phyloP scores from a whole-genome alignment of 768 basidiomycete genomes.

The Suillus luteus region DNA sequence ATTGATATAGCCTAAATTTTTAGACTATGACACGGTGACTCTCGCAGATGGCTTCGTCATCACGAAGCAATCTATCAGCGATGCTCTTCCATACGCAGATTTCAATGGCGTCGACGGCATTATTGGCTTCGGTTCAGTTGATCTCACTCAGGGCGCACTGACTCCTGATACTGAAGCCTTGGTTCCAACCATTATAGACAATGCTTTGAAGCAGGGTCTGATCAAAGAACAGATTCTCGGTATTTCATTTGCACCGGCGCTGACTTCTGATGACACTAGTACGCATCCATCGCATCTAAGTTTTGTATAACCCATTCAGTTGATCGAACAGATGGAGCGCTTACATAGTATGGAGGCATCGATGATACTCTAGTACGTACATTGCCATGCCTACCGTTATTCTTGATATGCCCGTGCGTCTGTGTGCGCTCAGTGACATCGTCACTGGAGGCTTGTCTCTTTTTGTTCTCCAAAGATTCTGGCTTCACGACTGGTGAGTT shows the following conservation, averaged over 20 bases:
- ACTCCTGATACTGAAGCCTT: conserved; percentile 3
- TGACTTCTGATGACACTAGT: conserved; percentile 21
- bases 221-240: conserved; percentile 21
- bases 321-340: conserved; percentile 22
- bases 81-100: conserved; percentile 16
- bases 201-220: conserved; percentile 25
- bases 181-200: conserved; percentile 30
- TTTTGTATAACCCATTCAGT: background rate
- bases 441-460: conserved; percentile 2
- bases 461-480: conserved; percentile 7
- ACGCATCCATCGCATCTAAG: background rate
- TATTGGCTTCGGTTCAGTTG: conserved; percentile 27
- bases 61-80: conserved; percentile 32
- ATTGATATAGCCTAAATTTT: background rate
- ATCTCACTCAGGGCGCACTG: conserved; percentile 20
- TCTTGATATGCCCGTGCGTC: background rate
- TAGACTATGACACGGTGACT: conserved; percentile 30
- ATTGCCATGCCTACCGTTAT: background rate
- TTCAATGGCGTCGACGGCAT: conserved; percentile 31
- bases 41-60: conserved; percentile 28
- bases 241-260: conserved; percentile 27
- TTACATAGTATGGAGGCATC: conserved; percentile 32
- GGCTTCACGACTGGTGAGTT: conserved; percentile 4
- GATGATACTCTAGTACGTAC: conserved; percentile 21
- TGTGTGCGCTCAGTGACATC: conserved; percentile 11